A percentile compares a stretch with the other conserved stretches of the same genome.
Conservation (phyloP, 1,139 yeast species). For the Geotrichum bryndzae region DNA sequence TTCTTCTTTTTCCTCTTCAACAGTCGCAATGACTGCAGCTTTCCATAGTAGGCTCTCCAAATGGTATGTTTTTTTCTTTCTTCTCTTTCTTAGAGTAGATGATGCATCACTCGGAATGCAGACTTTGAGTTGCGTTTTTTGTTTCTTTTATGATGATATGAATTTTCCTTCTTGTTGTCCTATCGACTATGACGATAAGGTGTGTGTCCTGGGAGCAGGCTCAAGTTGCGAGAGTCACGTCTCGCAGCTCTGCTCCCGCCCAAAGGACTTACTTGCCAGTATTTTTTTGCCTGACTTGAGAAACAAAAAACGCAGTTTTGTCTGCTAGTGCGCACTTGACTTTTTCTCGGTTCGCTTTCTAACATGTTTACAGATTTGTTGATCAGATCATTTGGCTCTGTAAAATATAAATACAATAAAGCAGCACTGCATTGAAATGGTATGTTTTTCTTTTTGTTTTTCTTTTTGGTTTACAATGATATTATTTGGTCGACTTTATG, state of each 20-base stretch:
- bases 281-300: conserved; percentile 57
- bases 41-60: neutral
- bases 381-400: neutral
- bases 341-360: conserved; percentile 2
- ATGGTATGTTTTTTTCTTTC: neutral
- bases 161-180: conserved; percentile 72
- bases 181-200: conserved; percentile 84
- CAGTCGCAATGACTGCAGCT: neutral
- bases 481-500: conserved; percentile 35
- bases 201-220: conserved; percentile 43
- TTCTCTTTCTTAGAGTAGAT: neutral
- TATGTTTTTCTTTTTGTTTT: conserved; percentile 5
- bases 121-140: neutral
- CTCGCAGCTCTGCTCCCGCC: conserved; percentile 19
- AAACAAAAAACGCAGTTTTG: conserved; percentile 7
- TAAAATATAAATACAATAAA: conserved; percentile 2
- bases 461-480: conserved; percentile 3
- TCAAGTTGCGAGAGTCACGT: conserved; percentile 25
- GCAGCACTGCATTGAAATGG: conserved; percentile 9
- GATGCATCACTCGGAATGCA: neutral
- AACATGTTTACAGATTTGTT: neutral
- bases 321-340: neutral
- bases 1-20: neutral
- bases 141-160: conserved; percentile 28
- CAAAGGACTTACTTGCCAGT: conserved; percentile 78